Conservation (phyloP, 176 grass and related monocot genomes). For the Poa pratensis region DNA sequence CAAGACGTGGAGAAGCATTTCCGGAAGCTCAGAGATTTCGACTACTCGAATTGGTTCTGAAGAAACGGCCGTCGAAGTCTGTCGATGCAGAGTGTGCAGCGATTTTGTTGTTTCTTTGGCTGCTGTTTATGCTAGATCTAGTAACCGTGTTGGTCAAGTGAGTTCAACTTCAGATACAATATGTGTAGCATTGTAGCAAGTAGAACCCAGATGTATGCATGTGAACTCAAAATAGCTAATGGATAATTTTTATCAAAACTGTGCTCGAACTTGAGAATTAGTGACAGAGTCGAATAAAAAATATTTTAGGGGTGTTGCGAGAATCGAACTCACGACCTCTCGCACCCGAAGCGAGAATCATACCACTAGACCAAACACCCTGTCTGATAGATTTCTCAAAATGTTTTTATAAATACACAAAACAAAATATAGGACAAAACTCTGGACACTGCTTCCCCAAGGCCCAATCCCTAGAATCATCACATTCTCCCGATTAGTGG, state of each 20-base stretch:
- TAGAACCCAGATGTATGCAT: neutral
- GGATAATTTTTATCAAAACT: neutral
- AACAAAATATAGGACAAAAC: too few relatives aligned
- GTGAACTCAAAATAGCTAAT: neutral
- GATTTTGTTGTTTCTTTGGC: neutral
- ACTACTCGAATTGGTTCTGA: slow-evolving; percentile 88
- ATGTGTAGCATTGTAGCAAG: neutral
- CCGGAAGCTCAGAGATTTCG: slow-evolving; percentile 73
- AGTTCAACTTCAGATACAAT: neutral
- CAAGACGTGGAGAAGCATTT: slow-evolving; percentile 84
- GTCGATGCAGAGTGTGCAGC: neutral
- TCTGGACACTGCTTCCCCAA: too few relatives aligned
- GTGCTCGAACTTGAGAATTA: neutral
- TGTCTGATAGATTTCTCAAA: too few relatives aligned
- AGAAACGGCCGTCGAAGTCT: slow-evolving; percentile 2
- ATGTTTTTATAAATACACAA: too few relatives aligned
- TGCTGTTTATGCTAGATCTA: slow-evolving; percentile 29
- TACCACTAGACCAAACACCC: slow-evolving; percentile 99
- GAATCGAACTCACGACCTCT: slow-evolving; percentile 88
- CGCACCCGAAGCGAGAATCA: slow-evolving; percentile 99
- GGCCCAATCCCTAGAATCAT: neutral
- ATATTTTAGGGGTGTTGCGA: slow-evolving; percentile 26
- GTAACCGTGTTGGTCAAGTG: slow-evolving; percentile 4
- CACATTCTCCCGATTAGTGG: neutral
- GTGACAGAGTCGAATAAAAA: neutral